These are phyloP conservation scores for Euphorbia celastroides DNA, from an alignment of 441 rosid species.

Conservation along the genomic window DNA sequence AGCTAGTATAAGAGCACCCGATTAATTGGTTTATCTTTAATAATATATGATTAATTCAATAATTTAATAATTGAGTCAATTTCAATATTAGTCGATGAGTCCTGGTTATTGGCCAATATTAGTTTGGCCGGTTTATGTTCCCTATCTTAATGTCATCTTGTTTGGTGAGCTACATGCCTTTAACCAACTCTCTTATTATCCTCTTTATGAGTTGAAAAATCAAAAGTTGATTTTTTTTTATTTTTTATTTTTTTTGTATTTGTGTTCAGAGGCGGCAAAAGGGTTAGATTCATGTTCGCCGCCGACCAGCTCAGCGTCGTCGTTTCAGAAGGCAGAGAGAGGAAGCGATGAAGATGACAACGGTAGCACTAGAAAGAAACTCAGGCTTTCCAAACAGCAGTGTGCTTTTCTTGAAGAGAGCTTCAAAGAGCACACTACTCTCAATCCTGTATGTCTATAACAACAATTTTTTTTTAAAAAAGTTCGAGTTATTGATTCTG, in stretches of 20 bases:
- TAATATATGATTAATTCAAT: too few relatives aligned
- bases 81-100: too few relatives aligned
- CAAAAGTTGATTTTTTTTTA: too few relatives aligned
- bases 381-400: slow-evolving; percentile 84
- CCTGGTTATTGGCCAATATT: too few relatives aligned
- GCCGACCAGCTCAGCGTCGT: too few relatives aligned
- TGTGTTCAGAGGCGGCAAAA: slow-evolving; percentile 39
- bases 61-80: too few relatives aligned
- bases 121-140: too few relatives aligned
- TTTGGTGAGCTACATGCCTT: slow-evolving; percentile 4
- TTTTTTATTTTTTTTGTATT: too few relatives aligned
- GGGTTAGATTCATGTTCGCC: too few relatives aligned
- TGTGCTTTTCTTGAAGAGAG: slow-evolving; percentile 93
- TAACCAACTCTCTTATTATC: background rate
- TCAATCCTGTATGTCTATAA: slow-evolving; percentile 69
- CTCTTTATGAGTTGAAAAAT: background rate
- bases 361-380: slow-evolving; percentile 76
- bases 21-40: too few relatives aligned
- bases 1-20: too few relatives aligned
- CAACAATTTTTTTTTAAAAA: background rate
- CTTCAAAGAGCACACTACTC: slow-evolving; percentile 88
- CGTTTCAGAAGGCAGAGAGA: slow-evolving; percentile 42
- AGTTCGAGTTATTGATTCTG: too few relatives aligned
- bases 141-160: background rate
- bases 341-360: slow-evolving; percentile 85